These are phyloP conservation scores for Linnemannia elongata DNA, from an alignment of 192 early-diverging fungal genomes.

Conservation along the genomic window DNA sequence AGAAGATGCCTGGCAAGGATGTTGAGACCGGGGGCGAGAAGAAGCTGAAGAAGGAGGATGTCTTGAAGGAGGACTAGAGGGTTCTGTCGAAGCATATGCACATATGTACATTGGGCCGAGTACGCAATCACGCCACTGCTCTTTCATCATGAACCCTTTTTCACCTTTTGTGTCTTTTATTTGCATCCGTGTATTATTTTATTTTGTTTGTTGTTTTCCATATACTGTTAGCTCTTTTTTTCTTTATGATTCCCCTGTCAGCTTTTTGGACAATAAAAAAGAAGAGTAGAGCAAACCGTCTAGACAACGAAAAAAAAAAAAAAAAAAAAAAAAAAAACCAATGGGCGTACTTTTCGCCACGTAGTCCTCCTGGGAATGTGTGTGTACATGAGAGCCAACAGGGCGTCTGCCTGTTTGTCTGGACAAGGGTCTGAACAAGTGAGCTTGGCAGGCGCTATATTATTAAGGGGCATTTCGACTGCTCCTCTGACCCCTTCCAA, in stretches of 20 bases:
- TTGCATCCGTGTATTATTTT: not conserved
- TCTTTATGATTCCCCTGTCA: not conserved
- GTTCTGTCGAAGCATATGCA: not conserved
- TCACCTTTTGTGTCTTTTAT: not conserved
- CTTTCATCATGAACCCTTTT: not conserved
- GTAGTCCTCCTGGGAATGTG: slow-evolving; percentile 1
- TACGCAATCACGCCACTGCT: slow-evolving; percentile 2
- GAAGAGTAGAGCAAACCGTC: not conserved
- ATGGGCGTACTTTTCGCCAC: not conserved
- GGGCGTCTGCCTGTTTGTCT: not conserved
- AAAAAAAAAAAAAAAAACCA: not conserved
- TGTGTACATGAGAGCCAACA: not conserved
- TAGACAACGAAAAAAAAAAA: not conserved
- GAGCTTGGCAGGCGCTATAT: no score
- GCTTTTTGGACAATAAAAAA: not conserved
- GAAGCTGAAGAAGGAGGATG: slow-evolving; percentile 62
- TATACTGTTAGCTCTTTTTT: no score
- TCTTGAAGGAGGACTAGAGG: slow-evolving; percentile 45
- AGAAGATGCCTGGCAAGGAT: slow-evolving; percentile 38
- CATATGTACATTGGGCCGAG: not conserved
- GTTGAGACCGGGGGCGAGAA: slow-evolving; percentile 37
- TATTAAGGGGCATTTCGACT: not conserved
- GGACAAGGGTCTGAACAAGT: not conserved
- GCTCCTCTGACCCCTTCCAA: no score
- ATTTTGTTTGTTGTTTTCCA: not conserved